Evolutionary conservation across 257 asterid genomes (phyloP), one percentile per base, ranked within the genome.

Genomic region (Fraxinus quadrangulata): DNA sequence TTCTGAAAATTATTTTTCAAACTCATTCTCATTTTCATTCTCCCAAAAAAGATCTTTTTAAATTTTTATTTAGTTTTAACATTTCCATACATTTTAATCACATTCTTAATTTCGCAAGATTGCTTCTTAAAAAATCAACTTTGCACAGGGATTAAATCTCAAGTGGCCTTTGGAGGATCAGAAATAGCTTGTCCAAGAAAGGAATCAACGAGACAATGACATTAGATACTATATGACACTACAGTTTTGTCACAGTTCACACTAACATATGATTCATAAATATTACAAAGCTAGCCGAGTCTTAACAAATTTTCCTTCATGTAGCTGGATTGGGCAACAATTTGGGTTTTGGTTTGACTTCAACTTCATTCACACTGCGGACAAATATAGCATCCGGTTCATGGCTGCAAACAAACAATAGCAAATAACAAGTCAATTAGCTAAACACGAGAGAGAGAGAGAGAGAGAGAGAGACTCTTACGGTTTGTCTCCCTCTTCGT

Each of bases 281-380:
- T 78, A 33, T 47, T 34, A 76, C 69, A 68, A 33, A 71, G 72
- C 72, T 67, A 65, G 69, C 67, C 56, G 36, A 30, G 45, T 24
- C 61, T 34, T 0, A 31, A 19, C 63, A 40, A 59, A 6, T 67
- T 42, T 17, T 42, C 69, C 49, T 61, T 94, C 85, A 92, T 49
- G 92, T 11, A 71, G 87, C 78, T 65, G 94, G 86, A 82, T 83
- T 91, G 14, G 97, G 90, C 34, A 87, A 75, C 77, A 86, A 78
- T 84, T 89, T 95, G 2, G 98, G 98, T 88, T 95, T 95, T 65
- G 98, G 97, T 89, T 88, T 93, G 65, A 91, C 97, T 87, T 93
- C 98, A 14, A 95, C 97, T 90, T 95, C 99, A 69, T 90, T 92
- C 76, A 93, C 97, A 28, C 89, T 88, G 21, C 99, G 96, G 24